phyloP scores from a whole-genome alignment of 2,329 filamentous ascomycete species.

The Ciborinia camelliae region DNA sequence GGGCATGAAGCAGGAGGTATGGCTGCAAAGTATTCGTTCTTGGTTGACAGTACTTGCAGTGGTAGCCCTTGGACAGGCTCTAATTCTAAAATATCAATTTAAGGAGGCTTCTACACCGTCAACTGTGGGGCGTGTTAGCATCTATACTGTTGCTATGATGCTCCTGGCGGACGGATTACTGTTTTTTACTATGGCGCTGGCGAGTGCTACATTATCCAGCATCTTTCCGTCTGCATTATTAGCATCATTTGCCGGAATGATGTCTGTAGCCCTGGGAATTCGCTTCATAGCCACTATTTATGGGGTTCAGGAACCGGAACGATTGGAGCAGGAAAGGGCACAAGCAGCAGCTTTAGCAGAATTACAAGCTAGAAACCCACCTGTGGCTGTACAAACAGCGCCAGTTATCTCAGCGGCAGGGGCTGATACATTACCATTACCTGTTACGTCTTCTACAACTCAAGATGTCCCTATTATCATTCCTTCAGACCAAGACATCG shows the following conservation, averaged over 20 bases:
- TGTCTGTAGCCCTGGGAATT: constrained; percentile 56
- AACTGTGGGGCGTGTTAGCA: constrained; percentile 63
- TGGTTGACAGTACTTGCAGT: constrained; percentile 56
- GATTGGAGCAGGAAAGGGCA: constrained; percentile 40
- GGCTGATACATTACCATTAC: constrained; percentile 24
- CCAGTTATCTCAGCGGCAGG: constrained; percentile 33
- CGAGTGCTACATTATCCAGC: constrained; percentile 53
- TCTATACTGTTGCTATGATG: constrained; percentile 60
- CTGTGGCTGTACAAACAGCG: constrained; percentile 22
- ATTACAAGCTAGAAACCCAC: constrained; percentile 30
- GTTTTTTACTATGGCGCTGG: constrained; percentile 52
- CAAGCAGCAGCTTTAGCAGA: constrained; percentile 31
- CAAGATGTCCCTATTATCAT: constrained; percentile 50
- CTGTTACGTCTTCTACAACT: constrained; percentile 11
- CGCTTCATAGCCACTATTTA: constrained; percentile 59
- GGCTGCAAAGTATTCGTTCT: constrained; percentile 54
- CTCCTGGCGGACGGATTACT: constrained; percentile 59
- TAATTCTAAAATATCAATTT: constrained; percentile 61
- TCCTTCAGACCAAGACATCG: constrained; percentile 61
- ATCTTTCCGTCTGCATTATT: constrained; percentile 56
- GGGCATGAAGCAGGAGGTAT: constrained; percentile 60
- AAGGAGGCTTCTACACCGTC: constrained; percentile 65
- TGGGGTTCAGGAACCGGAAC: constrained; percentile 57
- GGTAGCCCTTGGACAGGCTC: constrained; percentile 58
- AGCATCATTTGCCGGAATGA: constrained; percentile 50